A percentile compares a stretch with the other conserved stretches of the same genome.
Conservation (phyloP, 2,329 filamentous ascomycete species). For the Leptodontidium sp. region DNA sequence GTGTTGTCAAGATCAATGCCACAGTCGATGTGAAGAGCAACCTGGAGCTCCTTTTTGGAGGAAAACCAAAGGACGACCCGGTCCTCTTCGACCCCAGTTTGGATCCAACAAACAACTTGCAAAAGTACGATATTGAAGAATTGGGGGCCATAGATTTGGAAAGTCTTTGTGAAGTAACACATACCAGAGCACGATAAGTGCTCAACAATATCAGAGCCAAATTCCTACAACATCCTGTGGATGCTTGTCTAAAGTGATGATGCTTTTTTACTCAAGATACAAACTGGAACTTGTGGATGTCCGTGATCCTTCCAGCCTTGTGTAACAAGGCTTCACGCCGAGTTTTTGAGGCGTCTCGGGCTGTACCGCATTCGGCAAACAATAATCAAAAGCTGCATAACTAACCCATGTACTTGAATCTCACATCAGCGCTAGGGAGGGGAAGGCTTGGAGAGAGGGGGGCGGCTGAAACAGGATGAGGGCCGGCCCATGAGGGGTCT, state of each 20-base stretch:
- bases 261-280: too few species aligned
- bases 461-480: too few species aligned
- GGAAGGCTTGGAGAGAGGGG: neutral
- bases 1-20: conserved; percentile 43
- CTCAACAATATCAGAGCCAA: too few species aligned
- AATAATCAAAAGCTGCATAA: conserved; percentile 6
- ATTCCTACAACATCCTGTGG: too few species aligned
- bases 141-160: conserved; percentile 31
- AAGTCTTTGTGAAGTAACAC: conserved; percentile 22
- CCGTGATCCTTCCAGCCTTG: neutral
- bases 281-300: too few species aligned
- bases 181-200: conserved; percentile 1
- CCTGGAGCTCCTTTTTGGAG: conserved; percentile 42
- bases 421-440: neutral
- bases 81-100: conserved; percentile 34
- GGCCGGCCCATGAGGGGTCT: neutral
- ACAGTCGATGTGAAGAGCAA: conserved; percentile 39
- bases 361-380: neutral
- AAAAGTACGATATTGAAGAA: conserved; percentile 32
- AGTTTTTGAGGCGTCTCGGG: neutral
- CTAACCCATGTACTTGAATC: neutral
- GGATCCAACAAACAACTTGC: conserved; percentile 32
- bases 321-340: neutral
- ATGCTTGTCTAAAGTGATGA: too few species aligned
- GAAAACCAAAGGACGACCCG: conserved; percentile 34